These are phyloP conservation scores for Calophaca sinica DNA, from an alignment of 306 rosid genomes.

Conservation along the genomic window DNA sequence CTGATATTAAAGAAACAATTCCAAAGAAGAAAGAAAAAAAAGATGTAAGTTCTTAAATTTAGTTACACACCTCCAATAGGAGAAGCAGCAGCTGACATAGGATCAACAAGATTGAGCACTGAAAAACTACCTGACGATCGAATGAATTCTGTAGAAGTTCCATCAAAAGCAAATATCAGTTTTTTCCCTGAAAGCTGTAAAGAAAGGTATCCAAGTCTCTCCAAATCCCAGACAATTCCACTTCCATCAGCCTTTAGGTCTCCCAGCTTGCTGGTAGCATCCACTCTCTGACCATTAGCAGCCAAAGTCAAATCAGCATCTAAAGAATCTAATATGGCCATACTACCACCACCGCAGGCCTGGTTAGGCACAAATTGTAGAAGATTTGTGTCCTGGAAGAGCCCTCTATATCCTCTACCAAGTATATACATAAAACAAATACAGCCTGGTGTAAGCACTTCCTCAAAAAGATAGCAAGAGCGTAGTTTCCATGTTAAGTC, in stretches of 20 bases:
- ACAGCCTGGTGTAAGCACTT: constrained; percentile 90
- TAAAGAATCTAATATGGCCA: constrained; percentile 97
- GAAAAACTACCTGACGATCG: constrained; percentile 83
- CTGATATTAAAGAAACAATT: constrained; percentile 32
- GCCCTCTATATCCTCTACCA: constrained; percentile 99
- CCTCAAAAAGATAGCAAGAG: constrained; percentile 98
- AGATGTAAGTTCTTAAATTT: constrained; percentile 45
- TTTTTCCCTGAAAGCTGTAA: constrained; percentile 95
- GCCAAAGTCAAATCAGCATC: constrained; percentile 79
- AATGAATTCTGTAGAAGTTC: constrained; percentile 79
- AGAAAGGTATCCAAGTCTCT: constrained; percentile 89
- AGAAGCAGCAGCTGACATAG: constrained; percentile 98
- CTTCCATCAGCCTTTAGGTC: constrained; percentile 92
- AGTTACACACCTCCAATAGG: constrained; percentile 94
- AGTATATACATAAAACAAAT: constrained; percentile 96
- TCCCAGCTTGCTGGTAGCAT: constrained; percentile 68
- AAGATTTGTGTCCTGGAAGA: constrained; percentile 96
- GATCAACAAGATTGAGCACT: constrained; percentile 97
- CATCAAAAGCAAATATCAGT: constrained; percentile 97
- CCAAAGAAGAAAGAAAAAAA: constrained; percentile 32
- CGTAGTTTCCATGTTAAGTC: constrained; percentile 92
- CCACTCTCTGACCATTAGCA: constrained; percentile 78
- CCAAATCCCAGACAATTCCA: constrained; percentile 99
- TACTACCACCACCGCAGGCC: constrained; percentile 99
- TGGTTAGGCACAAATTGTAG: constrained; percentile 94